Base-by-base conservation (phyloP, 768 basidiomycete genomes). In the Lentinula lateritia region DNA sequence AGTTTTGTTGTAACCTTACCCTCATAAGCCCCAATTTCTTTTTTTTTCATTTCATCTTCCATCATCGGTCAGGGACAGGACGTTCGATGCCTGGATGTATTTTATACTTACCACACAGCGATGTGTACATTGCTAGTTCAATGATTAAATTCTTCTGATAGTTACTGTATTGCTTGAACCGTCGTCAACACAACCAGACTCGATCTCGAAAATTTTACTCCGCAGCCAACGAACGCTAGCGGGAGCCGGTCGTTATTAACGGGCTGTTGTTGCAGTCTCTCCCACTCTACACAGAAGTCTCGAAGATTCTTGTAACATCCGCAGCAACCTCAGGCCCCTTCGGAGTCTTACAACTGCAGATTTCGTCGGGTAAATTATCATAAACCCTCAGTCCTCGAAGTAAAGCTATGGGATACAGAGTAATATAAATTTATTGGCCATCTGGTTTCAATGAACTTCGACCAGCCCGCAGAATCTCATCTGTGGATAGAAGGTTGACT, bases 381-480 rank as follows among this genome's bases (percentile, higher is more conserved):
- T 28, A 28, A 28, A 28, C 28, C 28, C 28, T 28, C 28, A 3
- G 28, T 28, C 28, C 28, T 28, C 28, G 38, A 39, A 1, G 38
- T 6, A 2, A 39, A 39, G 28, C 28, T 28, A 2, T 28, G 28
- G 3, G 28, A n/a, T 48, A 48, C 46, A 48, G n/a, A 4, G 10
- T 48, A 20, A 45, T 76, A 80, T 52, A 16, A 16, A 34, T 52
- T 69, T 80, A 78, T 56, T 74, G 76, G 16, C 89, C 90, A 54
- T 93, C 91, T 8, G 92, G 83, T 71, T 93, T 93, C 69, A 93
- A 77, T 55, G 91, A 93, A 73, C 89, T 92, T 61, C 92, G 88
- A 39, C 92, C 92, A 28, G 92, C 92, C 52, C 92, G 83, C 65
- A 98, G 75, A 64, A 98, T 96, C 77, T 99, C 96, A 74, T 99